These are phyloP conservation scores for Neonectria ditissima DNA, from an alignment of 2,329 filamentous ascomycete genomes.

Conservation along the genomic window DNA sequence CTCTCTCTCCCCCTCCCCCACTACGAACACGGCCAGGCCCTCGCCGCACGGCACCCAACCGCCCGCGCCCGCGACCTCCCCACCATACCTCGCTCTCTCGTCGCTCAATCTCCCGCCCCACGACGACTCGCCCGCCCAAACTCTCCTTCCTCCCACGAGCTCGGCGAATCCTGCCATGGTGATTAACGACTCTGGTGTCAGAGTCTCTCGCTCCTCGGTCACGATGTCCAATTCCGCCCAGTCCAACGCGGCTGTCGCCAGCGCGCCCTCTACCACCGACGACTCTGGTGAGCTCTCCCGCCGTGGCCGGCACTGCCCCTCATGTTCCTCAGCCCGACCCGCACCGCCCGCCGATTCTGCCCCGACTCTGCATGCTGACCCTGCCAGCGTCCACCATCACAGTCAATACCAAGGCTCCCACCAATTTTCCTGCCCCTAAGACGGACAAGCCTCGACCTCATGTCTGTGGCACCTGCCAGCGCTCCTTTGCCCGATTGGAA, in stretches of 20 bases:
- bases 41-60: slow-evolving; percentile 34
- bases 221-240: slow-evolving; percentile 53
- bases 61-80: slow-evolving; percentile 37
- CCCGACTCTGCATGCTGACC: slow-evolving; percentile 47
- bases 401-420: slow-evolving; percentile 60
- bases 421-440: slow-evolving; percentile 82
- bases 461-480: slow-evolving; percentile 89
- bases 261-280: slow-evolving; percentile 48
- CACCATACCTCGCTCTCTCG: slow-evolving; percentile 38
- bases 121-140: slow-evolving; percentile 38
- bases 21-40: slow-evolving; percentile 39
- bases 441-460: slow-evolving; percentile 98
- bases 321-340: slow-evolving; percentile 46
- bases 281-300: slow-evolving; percentile 56
- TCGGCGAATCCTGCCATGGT: slow-evolving; percentile 49
- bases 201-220: slow-evolving; percentile 51
- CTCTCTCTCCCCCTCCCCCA: slow-evolving; percentile 38
- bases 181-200: slow-evolving; percentile 54
- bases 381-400: slow-evolving; percentile 62
- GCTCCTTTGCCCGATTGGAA: slow-evolving; percentile 94
- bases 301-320: slow-evolving; percentile 49
- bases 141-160: slow-evolving; percentile 14
- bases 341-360: slow-evolving; percentile 34
- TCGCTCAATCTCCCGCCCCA: slow-evolving; percentile 42
- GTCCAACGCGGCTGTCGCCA: slow-evolving; percentile 46